Evolutionary conservation across 495 filamentous ascomycete genomes (phyloP).

Genomic region (Parmelia sp.): DNA sequence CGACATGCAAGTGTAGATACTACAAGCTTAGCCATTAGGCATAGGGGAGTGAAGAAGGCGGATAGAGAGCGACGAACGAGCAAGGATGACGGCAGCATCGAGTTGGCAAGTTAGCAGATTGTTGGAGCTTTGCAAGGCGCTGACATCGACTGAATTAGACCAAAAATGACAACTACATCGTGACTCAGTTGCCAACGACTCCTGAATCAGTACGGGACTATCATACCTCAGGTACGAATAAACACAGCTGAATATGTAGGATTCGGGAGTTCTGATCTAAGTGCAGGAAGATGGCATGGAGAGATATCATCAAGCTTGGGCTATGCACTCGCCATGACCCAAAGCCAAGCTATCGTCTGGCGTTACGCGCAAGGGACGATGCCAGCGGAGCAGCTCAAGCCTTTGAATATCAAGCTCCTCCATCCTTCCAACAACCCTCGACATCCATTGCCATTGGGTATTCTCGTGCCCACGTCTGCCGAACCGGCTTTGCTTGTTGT

Average conservation of each 20-base stretch:
- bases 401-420: conserved; percentile 64
- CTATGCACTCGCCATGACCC: conserved; percentile 73
- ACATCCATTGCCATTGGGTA: conserved; percentile 69
- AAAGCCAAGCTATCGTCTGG: conserved; percentile 79
- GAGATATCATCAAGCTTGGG: conserved; percentile 58
- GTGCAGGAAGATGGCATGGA: conserved; percentile 40
- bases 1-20: conserved; percentile 36
- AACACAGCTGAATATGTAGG: neutral
- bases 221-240: conserved; percentile 47
- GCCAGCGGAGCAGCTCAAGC: conserved; percentile 54
- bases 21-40: conserved; percentile 55
- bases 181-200: conserved; percentile 74
- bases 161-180: conserved; percentile 77
- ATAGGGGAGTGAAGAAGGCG: conserved; percentile 49
- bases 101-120: conserved; percentile 48
- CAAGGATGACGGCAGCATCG: conserved; percentile 56
- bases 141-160: conserved; percentile 47
- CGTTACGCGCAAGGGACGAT: conserved; percentile 63
- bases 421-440: conserved; percentile 56
- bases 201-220: conserved; percentile 64
- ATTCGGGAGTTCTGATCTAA: conserved; percentile 20
- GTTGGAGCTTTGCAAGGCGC: conserved; percentile 6
- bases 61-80: conserved; percentile 40
- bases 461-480: conserved; percentile 66
- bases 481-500: conserved; percentile 81